phyloP scores from a whole-genome alignment of 139 green algal species.

The Tetraselmis chui region DNA sequence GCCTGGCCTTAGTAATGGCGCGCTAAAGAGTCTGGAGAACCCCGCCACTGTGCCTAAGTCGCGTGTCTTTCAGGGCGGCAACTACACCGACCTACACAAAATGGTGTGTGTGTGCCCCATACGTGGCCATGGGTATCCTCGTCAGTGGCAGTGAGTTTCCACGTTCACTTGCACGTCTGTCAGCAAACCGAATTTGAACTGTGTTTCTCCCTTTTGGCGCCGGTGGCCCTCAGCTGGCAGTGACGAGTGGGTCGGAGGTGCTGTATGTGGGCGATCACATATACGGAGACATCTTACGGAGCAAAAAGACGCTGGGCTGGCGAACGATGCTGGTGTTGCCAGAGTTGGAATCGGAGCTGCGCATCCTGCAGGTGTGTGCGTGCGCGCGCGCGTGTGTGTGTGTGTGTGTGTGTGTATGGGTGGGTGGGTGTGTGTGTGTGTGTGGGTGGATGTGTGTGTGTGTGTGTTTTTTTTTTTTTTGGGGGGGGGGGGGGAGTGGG shows the following conservation, averaged over 20 bases:
- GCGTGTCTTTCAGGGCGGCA: conserved; percentile 68
- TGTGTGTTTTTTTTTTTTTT: too few relatives aligned
- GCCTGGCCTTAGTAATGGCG: background rate
- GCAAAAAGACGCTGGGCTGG: conserved; percentile 85
- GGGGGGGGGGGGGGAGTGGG: too few relatives aligned
- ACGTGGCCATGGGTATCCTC: background rate
- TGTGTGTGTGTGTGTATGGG: too few relatives aligned
- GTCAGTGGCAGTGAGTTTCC: too few relatives aligned
- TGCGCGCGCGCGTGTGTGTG: too few relatives aligned
- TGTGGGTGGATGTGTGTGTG: too few relatives aligned
- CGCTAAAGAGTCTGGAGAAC: background rate
- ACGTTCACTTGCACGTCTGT: too few relatives aligned
- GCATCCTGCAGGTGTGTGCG: conserved; percentile 26
- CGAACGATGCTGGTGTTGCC: conserved; percentile 96
- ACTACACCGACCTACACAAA: conserved; percentile 76
- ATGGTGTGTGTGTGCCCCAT: conserved; percentile 50
- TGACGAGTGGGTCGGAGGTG: conserved; percentile 7
- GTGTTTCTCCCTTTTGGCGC: too few relatives aligned
- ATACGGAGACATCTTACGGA: conserved; percentile 51
- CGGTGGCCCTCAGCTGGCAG: background rate
- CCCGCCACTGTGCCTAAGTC: conserved; percentile 5
- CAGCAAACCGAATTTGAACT: too few relatives aligned
- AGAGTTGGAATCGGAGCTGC: conserved; percentile 82
- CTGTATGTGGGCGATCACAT: conserved; percentile 6
- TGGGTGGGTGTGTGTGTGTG: too few relatives aligned